Percentiles rank a stretch among this genome's conserved stretches.
phyloP scores from a whole-genome alignment of 306 rosid species.

The Dalbergia oliveri region DNA sequence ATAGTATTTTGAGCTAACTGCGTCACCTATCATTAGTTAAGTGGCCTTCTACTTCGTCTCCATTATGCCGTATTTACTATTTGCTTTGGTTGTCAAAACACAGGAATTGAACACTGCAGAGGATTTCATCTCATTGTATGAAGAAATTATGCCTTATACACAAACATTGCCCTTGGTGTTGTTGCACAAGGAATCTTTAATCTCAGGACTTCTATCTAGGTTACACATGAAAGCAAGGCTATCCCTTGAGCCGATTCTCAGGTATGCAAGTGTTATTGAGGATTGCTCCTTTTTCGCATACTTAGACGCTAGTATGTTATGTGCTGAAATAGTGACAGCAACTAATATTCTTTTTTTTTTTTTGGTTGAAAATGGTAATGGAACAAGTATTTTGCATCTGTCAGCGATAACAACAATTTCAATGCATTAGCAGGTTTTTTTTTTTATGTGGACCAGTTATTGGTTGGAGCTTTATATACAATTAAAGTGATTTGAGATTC shows the following conservation, averaged over 20 bases:
- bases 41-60: neutral
- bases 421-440: neutral
- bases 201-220: slow-evolving; percentile 72
- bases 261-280: slow-evolving; percentile 53
- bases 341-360: slow-evolving; percentile 1
- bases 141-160: slow-evolving; percentile 69
- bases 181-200: slow-evolving; percentile 76
- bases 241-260: slow-evolving; percentile 83
- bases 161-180: slow-evolving; percentile 81
- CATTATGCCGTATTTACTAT: slow-evolving; percentile 4
- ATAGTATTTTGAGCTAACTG: neutral
- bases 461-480: slow-evolving; percentile 13
- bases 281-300: slow-evolving; percentile 31
- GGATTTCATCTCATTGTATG: slow-evolving; percentile 86
- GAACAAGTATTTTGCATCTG: slow-evolving; percentile 2
- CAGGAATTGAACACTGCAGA: slow-evolving; percentile 93
- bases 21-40: neutral
- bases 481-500: slow-evolving; percentile 26
- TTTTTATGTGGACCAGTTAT: neutral
- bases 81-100: slow-evolving; percentile 18
- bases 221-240: slow-evolving; percentile 82
- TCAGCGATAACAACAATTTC: neutral
- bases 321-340: slow-evolving; percentile 1
- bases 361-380: neutral
- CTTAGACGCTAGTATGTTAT: slow-evolving; percentile 26